These are phyloP conservation scores for Garcia nutans DNA, from an alignment of 345 rosid genomes.

Conservation along the genomic window DNA sequence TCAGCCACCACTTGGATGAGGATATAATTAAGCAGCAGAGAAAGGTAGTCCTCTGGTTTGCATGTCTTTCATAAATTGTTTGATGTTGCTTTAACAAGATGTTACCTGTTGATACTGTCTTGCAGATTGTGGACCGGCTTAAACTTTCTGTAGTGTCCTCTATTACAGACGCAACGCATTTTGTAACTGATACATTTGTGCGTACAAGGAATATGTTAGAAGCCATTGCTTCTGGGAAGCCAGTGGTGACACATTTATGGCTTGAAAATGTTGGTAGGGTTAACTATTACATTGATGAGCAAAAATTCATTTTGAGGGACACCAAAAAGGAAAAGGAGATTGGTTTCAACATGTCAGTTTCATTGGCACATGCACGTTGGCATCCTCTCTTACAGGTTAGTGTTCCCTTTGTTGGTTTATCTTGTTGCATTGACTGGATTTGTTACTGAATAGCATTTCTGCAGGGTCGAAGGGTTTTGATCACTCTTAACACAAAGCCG, in stretches of 20 bases:
- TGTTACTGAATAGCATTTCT: background rate
- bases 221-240: conserved; percentile 69
- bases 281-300: conserved; percentile 67
- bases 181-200: conserved; percentile 59
- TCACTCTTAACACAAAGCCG: conserved; percentile 61
- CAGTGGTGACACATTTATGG: conserved; percentile 76
- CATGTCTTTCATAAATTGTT: background rate
- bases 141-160: conserved; percentile 58
- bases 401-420: conserved; percentile 10
- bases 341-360: conserved; percentile 63
- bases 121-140: conserved; percentile 68
- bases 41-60: conserved; percentile 52
- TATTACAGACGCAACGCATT: conserved; percentile 74
- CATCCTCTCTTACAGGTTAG: conserved; percentile 65
- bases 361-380: conserved; percentile 55
- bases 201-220: conserved; percentile 87
- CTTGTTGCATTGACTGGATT: conserved; percentile 3
- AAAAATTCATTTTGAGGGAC: conserved; percentile 60
- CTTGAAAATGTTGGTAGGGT: conserved; percentile 63
- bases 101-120: conserved; percentile 18
- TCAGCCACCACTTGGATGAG: conserved; percentile 87
- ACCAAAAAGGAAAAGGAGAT: conserved; percentile 61
- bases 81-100: conserved; percentile 14
- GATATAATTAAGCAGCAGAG: conserved; percentile 68
- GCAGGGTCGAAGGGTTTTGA: conserved; percentile 58